phyloP scores from a whole-genome alignment of 2,329 filamentous ascomycete genomes.

The Penicillium sp. region DNA sequence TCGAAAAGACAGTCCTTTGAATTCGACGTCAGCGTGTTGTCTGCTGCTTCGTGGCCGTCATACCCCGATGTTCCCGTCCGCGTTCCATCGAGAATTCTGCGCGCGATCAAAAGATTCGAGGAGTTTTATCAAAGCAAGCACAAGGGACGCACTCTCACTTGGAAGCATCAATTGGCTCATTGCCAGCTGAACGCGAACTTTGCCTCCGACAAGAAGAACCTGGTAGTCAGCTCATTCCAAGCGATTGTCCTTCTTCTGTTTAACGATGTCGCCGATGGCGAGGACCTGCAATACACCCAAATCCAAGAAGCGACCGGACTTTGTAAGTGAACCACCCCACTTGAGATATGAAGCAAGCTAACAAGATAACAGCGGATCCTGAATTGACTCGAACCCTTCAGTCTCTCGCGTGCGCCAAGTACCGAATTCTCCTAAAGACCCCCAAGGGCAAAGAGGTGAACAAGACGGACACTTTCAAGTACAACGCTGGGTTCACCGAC shows the following conservation, averaged over 20 bases:
- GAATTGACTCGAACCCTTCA: constrained; percentile 91
- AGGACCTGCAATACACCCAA: constrained; percentile 71
- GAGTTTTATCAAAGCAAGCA: constrained; percentile 86
- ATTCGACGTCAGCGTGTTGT: constrained; percentile 78
- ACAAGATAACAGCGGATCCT: constrained; percentile 57
- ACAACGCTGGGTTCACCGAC: constrained; percentile 77
- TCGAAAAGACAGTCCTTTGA: constrained; percentile 63
- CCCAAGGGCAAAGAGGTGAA: constrained; percentile 83
- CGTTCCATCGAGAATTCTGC: constrained; percentile 73
- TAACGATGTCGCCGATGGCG: constrained; percentile 68
- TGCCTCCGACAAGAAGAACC: constrained; percentile 77
- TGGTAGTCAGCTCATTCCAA: constrained; percentile 89
- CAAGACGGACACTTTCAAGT: constrained; percentile 76
- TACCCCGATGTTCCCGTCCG: constrained; percentile 77
- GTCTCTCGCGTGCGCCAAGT: constrained; percentile 88
- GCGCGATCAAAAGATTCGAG: constrained; percentile 80
- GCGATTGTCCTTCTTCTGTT: constrained; percentile 88
- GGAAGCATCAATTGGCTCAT: constrained; percentile 93
- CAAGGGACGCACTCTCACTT: constrained; percentile 79
- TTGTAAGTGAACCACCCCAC: constrained; percentile 47
- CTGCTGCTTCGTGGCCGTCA: constrained; percentile 86
- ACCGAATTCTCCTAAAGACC: constrained; percentile 79
- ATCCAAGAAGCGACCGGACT: constrained; percentile 75
- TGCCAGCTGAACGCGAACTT: constrained; percentile 83
- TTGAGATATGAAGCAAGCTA: constrained; percentile 17